phyloP scores from a whole-genome alignment of 345 rosid species.

The Citrus mangshanensis region DNA sequence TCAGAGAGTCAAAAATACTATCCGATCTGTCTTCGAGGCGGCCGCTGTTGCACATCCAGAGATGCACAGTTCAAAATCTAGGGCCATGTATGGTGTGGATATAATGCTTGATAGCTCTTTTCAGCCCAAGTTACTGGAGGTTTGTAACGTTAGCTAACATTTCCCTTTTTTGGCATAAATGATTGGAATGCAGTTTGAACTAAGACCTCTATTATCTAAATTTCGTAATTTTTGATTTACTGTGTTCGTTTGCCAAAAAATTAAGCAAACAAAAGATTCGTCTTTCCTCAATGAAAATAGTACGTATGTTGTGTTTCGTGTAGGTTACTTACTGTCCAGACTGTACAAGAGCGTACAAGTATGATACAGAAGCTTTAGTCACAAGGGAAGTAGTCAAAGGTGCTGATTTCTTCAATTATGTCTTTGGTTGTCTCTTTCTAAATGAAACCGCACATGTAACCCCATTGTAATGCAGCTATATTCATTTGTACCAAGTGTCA shows the following conservation, averaged over 20 bases:
- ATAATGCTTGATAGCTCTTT: conserved; percentile 81
- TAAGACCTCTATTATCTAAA: background rate
- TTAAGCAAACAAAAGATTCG: background rate
- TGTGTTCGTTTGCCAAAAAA: background rate
- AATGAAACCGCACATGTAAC: conserved; percentile 55
- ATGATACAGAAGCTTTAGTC: conserved; percentile 46
- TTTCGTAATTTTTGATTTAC: too few relatives aligned
- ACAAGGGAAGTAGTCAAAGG: conserved; percentile 47
- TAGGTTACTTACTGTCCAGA: conserved; percentile 96
- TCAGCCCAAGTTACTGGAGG: conserved; percentile 89
- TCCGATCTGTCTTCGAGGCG: conserved; percentile 73
- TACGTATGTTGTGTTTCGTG: background rate
- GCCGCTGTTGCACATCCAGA: conserved; percentile 81
- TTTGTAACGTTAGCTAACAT: conserved; percentile 27
- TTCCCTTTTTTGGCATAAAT: background rate
- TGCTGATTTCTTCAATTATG: conserved; percentile 66
- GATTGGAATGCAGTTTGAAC: background rate
- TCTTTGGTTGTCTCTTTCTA: conserved; percentile 80
- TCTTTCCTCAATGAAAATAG: background rate
- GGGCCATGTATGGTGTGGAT: conserved; percentile 93
- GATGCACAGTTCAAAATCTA: conserved; percentile 75
- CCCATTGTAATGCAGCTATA: conserved; percentile 38
- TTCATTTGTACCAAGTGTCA: background rate
- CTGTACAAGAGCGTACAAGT: conserved; percentile 87
- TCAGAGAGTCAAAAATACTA: conserved; percentile 51